Evolutionary conservation across 495 filamentous ascomycete species (phyloP).

Genomic region (Durotheca rogersii): DNA sequence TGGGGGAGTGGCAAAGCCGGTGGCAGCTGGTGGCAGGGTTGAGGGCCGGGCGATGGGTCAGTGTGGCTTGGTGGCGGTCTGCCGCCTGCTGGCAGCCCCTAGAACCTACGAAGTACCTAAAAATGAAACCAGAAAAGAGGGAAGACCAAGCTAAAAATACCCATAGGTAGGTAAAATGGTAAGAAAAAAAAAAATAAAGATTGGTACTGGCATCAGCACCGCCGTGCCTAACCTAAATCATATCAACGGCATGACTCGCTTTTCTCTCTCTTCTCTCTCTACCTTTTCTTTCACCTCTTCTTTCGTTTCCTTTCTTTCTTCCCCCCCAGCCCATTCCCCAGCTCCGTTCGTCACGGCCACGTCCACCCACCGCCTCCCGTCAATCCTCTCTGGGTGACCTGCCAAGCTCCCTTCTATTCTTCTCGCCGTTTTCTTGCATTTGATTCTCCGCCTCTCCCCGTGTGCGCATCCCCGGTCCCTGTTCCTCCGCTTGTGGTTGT

Average conservation of each 20-base stretch:
- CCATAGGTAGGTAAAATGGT: background rate
- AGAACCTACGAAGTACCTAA: too few species aligned
- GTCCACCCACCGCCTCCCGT: slow-evolving; percentile 39
- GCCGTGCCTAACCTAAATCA: too few species aligned
- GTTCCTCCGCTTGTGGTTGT: slow-evolving; percentile 9
- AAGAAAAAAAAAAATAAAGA: slow-evolving; percentile 13
- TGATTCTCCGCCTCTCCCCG: slow-evolving; percentile 13
- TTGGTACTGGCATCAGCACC: background rate
- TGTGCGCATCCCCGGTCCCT: slow-evolving; percentile 9
- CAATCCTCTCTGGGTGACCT: slow-evolving; percentile 42
- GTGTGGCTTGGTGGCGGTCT: too few species aligned
- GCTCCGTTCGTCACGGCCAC: slow-evolving; percentile 38
- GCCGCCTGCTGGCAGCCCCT: too few species aligned
- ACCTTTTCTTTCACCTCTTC: slow-evolving; percentile 35
- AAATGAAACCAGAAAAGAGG: too few species aligned
- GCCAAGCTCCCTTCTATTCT: slow-evolving; percentile 39
- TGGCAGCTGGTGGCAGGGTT: too few species aligned
- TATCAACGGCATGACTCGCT: slow-evolving; percentile 27
- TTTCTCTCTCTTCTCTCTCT: slow-evolving; percentile 7
- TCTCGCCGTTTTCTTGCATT: slow-evolving; percentile 39
- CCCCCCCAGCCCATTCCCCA: slow-evolving; percentile 36
- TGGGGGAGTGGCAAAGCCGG: too few species aligned
- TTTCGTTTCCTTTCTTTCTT: slow-evolving; percentile 34
- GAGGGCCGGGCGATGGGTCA: too few species aligned
- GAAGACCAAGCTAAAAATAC: too few species aligned